These are phyloP conservation scores for Mortierella sp. DNA, from an alignment of 371 early-diverging fungal genomes.

Conservation along the genomic window DNA sequence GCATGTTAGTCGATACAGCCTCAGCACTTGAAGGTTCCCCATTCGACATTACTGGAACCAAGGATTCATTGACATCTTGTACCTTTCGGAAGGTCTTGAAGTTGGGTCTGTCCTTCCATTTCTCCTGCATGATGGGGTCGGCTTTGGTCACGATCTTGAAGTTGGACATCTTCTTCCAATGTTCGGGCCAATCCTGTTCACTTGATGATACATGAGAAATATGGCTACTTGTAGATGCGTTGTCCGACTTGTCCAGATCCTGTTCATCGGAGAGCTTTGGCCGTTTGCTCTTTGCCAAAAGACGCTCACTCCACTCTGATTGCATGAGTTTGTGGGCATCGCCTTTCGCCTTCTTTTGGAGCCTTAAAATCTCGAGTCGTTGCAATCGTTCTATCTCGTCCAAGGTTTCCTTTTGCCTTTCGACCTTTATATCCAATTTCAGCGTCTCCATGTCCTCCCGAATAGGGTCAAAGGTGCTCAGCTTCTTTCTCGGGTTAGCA, in stretches of 20 bases:
- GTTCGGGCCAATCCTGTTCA: slow-evolving; percentile 39
- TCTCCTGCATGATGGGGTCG: slow-evolving; percentile 11
- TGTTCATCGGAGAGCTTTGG: slow-evolving; percentile 13
- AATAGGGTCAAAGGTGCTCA: slow-evolving; percentile 21
- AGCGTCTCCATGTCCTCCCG: slow-evolving; percentile 39
- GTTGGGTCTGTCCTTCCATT: slow-evolving; percentile 44
- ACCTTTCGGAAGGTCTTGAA: slow-evolving; percentile 50
- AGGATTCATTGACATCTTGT: background rate
- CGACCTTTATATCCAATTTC: slow-evolving; percentile 32
- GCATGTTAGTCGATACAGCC: too few relatives aligned
- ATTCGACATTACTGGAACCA: background rate
- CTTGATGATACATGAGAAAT: background rate
- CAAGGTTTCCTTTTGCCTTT: slow-evolving; percentile 32
- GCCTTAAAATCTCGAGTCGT: slow-evolving; percentile 6
- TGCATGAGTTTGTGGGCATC: slow-evolving; percentile 22
- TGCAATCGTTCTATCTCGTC: slow-evolving; percentile 25
- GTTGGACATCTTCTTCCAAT: slow-evolving; percentile 38
- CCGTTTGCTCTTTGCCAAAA: slow-evolving; percentile 32
- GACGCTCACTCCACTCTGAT: slow-evolving; percentile 19
- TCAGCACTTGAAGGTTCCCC: too few relatives aligned
- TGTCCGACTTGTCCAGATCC: background rate
- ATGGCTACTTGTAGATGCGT: background rate
- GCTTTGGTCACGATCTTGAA: slow-evolving; percentile 21
- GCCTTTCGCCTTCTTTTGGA: background rate
- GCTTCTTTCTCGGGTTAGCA: slow-evolving; percentile 18